Conservation (phyloP, 345 rosid species). For the Excoecaria cochinchinensis region DNA sequence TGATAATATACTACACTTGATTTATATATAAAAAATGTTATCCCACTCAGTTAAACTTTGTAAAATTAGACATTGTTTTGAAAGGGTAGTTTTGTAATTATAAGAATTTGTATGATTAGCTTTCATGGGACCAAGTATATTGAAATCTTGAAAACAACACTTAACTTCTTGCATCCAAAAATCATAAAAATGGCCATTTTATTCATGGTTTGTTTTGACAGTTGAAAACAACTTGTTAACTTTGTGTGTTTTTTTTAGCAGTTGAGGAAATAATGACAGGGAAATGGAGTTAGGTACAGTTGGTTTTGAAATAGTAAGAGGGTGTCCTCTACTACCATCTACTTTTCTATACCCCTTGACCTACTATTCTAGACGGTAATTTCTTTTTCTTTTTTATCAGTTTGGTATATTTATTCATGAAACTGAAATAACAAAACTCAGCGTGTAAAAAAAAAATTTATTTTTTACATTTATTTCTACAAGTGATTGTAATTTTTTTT, state of each 20-base stretch:
- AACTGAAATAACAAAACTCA: neutral
- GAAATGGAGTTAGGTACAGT: conserved; percentile 18
- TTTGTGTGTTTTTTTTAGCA: neutral
- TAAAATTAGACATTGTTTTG: neutral
- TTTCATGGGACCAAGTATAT: neutral
- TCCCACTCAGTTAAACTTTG: neutral
- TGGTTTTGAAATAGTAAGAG: conserved; percentile 14
- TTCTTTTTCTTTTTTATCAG: neutral
- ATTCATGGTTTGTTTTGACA: neutral
- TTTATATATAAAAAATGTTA: too few species aligned
- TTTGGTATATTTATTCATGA: neutral
- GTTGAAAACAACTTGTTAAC: conserved; percentile 1
- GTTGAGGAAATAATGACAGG: conserved; percentile 14
- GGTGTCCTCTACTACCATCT: too few species aligned
- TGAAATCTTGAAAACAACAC: conserved; percentile 17
- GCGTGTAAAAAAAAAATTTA: too few species aligned
- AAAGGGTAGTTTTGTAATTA: neutral
- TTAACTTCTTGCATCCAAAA: conserved; percentile 10
- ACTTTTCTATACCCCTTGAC: neutral
- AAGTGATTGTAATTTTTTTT: too few species aligned
- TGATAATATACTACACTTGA: too few species aligned
- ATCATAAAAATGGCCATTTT: conserved; percentile 5
- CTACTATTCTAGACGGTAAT: neutral
- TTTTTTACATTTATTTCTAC: too few species aligned
- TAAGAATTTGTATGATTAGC: neutral